Base-by-base conservation (phyloP, 805 yeast species). In the Saccharomyces jurei region DNA sequence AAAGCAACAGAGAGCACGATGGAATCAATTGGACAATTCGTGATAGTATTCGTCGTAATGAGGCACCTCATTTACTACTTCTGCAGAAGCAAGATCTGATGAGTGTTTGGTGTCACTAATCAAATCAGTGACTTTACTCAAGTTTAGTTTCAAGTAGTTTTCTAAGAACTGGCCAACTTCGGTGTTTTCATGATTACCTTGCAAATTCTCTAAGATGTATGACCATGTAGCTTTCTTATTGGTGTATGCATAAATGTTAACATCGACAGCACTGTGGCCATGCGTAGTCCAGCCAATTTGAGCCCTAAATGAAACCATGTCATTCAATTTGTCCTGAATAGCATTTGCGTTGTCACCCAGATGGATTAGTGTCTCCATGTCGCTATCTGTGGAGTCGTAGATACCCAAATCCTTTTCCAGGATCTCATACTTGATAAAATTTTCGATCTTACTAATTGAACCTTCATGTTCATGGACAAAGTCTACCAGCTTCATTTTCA, bases 211-310 rank as follows among this genome's bases (percentile, higher is more conserved):
- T 54, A 73, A 66, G 8, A 80, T 60, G 59, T 75, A 63, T 2
- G 58, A 48, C 64, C 71, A 71, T 30, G 82, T 75, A 6, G 71
- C 62, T 50, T 75, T 73, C 27, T 78, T 81, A 62, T 85, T 85
- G 31, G 90, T 79, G 67, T 84, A 79, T 0, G 86, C 96, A 67
- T 91, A 91, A 50, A 92, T 87, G 65, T 92, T 91, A 41, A 91
- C 96, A 70, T 91, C 98, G 14, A 91, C 97, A 0, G 96, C 97
- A 22, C 96, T 84, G 70, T 91, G 98, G 30, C 97, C 98, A 64
- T 89, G 96, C 0, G 97, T 91, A 9, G 96, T 78, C 96, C 97
- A 91, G n/a, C 97, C 97, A 17, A 89, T 81, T 69, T 87, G 87
- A 0, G 97, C 89, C 59, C 96, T 81, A n/a, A 72, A 64, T 0